Conservation (phyloP, 179 eudicot genomes). For the Drosera spatulata region DNA sequence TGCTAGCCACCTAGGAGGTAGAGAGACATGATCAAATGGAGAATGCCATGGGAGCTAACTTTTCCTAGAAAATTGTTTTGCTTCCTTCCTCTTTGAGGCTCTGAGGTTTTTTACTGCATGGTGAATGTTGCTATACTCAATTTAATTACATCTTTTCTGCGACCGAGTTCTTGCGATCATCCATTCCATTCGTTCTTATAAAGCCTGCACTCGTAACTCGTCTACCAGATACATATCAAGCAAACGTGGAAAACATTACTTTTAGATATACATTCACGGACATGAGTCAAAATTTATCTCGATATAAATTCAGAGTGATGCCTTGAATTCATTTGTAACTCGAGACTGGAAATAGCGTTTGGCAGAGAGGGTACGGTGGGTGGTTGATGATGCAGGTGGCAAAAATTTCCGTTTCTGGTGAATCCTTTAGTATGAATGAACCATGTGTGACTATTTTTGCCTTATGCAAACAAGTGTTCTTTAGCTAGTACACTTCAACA, state of each 20-base stretch:
- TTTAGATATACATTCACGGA: too few relatives aligned
- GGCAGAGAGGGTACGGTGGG: neutral
- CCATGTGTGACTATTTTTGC: too few relatives aligned
- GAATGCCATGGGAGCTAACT: neutral
- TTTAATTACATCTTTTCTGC: too few relatives aligned
- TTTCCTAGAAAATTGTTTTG: neutral
- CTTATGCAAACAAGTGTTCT: too few relatives aligned
- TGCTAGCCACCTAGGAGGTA: neutral
- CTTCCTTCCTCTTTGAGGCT: neutral
- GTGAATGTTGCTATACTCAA: too few relatives aligned
- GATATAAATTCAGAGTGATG: too few relatives aligned
- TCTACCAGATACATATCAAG: too few relatives aligned
- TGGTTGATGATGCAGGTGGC: neutral
- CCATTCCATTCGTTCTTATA: neutral
- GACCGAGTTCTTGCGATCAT: neutral
- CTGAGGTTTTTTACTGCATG: neutral
- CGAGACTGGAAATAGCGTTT: neutral
- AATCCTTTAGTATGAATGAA: neutral
- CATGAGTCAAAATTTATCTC: too few relatives aligned
- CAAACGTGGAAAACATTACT: too few relatives aligned
- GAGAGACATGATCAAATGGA: neutral
- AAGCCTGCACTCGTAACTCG: too few relatives aligned
- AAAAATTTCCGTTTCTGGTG: neutral
- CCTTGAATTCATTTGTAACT: too few relatives aligned
- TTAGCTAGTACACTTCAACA: neutral